Evolutionary conservation across 148 eudicot species (phyloP), one percentile per base, ranked within the genome.

Genomic region (Vaccinium myrtillus): DNA sequence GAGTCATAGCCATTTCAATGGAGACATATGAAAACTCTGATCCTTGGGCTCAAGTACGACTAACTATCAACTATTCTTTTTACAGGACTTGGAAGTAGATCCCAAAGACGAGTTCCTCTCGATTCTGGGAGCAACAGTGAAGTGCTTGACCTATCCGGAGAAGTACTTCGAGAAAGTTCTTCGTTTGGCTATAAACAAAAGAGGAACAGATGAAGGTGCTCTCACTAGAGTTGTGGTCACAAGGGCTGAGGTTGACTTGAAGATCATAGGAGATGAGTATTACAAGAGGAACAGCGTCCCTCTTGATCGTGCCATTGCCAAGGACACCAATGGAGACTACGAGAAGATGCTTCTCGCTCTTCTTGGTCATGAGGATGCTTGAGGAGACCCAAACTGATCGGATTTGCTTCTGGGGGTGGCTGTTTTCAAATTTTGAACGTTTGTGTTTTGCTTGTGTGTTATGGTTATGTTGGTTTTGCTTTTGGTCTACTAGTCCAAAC

Each of bases 191-290:
- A 87, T 89, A 46, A 85, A 82, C 84, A 86, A 88, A 74, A 82
- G 43, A 13, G 93, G 94, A 75, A 90, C 93, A 8, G 92, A 92
- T 80, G 93, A 90, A 71, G 93, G 86, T 27, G 90, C 81, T 59
- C 86, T 90, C 32, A 90, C 83, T 56, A 90, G 91, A 50, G 94
- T 88, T 78, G 87, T 92, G 50, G 82, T 87, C 15, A 87, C 90
- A 53, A 89, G 88, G 78, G 93, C 94, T 8, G 94, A 87, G 83
- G 81, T 92, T n/a, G 91, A 92, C 87, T 78, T 92, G 91, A 86
- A 90, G 83, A 56, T 59, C 30, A 84, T 84, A 61, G 78, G 65
- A n/a, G 86, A 77, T 1, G 82, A 8, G 32, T 84, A 84, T n/a
- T 8, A 75, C 56, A 83, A 36, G 27, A 83, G 85, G 81, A 83